Evolutionary conservation across 1,139 yeast genomes (phyloP).

Genomic region (Scheffersomyces insectosa): DNA sequence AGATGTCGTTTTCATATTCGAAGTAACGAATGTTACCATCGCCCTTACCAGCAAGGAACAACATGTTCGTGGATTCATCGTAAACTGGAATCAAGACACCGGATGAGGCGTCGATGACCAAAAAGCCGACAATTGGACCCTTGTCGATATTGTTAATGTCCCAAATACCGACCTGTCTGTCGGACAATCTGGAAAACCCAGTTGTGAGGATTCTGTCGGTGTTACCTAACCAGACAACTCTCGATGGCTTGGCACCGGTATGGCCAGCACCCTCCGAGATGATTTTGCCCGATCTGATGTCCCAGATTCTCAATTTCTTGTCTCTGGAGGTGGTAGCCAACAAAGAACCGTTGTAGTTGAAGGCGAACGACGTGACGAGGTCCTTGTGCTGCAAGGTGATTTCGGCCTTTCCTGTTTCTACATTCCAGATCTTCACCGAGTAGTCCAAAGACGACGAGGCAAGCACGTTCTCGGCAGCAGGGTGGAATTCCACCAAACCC

Average conservation of each 20-base stretch:
- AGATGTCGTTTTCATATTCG: slow-evolving; percentile 80
- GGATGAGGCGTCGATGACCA: slow-evolving; percentile 83
- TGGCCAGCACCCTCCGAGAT: slow-evolving; percentile 88
- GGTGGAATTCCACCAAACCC: slow-evolving; percentile 90
- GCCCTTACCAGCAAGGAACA: slow-evolving; percentile 95
- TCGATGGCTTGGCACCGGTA: slow-evolving; percentile 85
- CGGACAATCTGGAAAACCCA: slow-evolving; percentile 92
- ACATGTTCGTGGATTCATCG: slow-evolving; percentile 76
- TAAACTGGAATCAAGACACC: slow-evolving; percentile 91
- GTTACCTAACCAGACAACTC: slow-evolving; percentile 89
- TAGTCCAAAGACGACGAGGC: slow-evolving; percentile 92
- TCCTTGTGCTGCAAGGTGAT: slow-evolving; percentile 84
- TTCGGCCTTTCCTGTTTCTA: slow-evolving; percentile 70
- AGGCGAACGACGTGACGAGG: slow-evolving; percentile 84
- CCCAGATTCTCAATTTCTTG: slow-evolving; percentile 89
- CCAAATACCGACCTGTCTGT: slow-evolving; percentile 96
- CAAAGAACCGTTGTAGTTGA: slow-evolving; percentile 84
- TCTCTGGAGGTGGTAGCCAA: slow-evolving; percentile 93
- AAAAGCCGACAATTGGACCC: slow-evolving; percentile 89
- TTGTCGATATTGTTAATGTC: slow-evolving; percentile 67
- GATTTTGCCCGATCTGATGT: slow-evolving; percentile 70
- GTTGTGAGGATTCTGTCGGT: slow-evolving; percentile 85
- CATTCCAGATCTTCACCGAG: slow-evolving; percentile 87
- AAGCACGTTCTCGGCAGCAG: slow-evolving; percentile 79
- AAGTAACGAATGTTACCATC: slow-evolving; percentile 95